Percentiles rank a stretch among this genome's conserved stretches.
Conservation (phyloP, 169 alveolate genomes). For the Plasmodium reichenowi region DNA sequence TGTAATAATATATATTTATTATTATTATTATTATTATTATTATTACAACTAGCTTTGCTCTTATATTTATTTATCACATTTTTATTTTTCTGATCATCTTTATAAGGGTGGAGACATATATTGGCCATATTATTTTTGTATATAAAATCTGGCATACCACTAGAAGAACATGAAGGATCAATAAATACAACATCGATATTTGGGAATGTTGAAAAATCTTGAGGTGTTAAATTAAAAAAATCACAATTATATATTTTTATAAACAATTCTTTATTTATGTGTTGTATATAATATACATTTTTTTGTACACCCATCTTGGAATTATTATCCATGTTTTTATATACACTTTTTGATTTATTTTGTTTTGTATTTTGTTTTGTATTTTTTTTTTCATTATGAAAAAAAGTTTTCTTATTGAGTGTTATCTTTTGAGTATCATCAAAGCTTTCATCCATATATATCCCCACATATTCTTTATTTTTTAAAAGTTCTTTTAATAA, state of each 20-base stretch:
- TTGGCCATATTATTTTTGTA: slow-evolving; percentile 15
- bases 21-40: not conserved
- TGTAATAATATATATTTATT: too few species aligned
- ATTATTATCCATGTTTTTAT: not conserved
- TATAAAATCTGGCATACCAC: slow-evolving; percentile 75
- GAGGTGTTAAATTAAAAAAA: slow-evolving; percentile 20
- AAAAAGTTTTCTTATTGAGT: slow-evolving; percentile 8
- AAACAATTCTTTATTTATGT: slow-evolving; percentile 31
- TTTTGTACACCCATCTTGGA: not conserved
- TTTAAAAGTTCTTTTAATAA: slow-evolving; percentile 60
- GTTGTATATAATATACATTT: slow-evolving; percentile 46
- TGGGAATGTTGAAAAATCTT: slow-evolving; percentile 14
- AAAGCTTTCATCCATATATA: slow-evolving; percentile 32
- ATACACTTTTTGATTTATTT: too few species aligned
- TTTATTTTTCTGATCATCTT: not conserved
- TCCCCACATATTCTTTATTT: slow-evolving; percentile 36
- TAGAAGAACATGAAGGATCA: slow-evolving; percentile 75
- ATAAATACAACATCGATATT: slow-evolving; percentile 57
- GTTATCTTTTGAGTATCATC: slow-evolving; percentile 9
- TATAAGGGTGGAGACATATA: not conserved
- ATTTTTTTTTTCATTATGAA: slow-evolving; percentile 10
- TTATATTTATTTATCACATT: not conserved
- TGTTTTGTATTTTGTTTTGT: too few species aligned
- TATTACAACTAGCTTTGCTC: not conserved
- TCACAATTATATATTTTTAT: slow-evolving; percentile 62